Conservation (phyloP, 1,139 yeast genomes). For the Oligophagozyma castellii region DNA sequence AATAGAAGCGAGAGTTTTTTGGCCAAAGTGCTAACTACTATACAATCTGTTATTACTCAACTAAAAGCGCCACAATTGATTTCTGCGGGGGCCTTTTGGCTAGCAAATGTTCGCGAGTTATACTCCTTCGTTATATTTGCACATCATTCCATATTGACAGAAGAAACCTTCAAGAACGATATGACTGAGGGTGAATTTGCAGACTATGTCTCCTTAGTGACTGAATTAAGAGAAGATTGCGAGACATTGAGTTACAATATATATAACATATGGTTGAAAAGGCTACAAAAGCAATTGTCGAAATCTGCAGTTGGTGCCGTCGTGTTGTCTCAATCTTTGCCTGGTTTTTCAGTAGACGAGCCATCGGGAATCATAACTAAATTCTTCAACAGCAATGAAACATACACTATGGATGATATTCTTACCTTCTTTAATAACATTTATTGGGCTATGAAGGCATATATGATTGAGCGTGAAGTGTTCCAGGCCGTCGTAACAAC, state of each 20-base stretch:
- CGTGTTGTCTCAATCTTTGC: slow-evolving; percentile 84
- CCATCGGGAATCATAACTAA: slow-evolving; percentile 74
- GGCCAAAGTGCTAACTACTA: slow-evolving; percentile 79
- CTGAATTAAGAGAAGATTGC: slow-evolving; percentile 87
- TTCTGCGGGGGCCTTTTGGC: slow-evolving; percentile 94
- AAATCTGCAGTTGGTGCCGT: slow-evolving; percentile 91
- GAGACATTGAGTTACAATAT: slow-evolving; percentile 88
- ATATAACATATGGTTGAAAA: slow-evolving; percentile 96
- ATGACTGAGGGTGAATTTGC: slow-evolving; percentile 86
- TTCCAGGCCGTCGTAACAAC: slow-evolving; percentile 79
- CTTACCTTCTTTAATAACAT: slow-evolving; percentile 81
- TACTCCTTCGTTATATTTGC: slow-evolving; percentile 92
- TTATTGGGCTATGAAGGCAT: slow-evolving; percentile 88
- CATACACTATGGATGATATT: slow-evolving; percentile 90
- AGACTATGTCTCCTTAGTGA: slow-evolving; percentile 79
- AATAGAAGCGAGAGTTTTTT: slow-evolving; percentile 83
- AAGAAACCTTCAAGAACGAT: slow-evolving; percentile 64
- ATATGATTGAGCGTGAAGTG: slow-evolving; percentile 75
- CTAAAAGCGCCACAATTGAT: slow-evolving; percentile 78
- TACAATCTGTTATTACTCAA: slow-evolving; percentile 62
- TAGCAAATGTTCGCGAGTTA: slow-evolving; percentile 90
- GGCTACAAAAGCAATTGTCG: slow-evolving; percentile 80
- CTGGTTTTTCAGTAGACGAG: slow-evolving; percentile 91
- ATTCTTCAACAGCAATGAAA: slow-evolving; percentile 55
- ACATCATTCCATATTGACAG: slow-evolving; percentile 74